Percentiles rank a stretch among this genome's conserved stretches.
Conservation (phyloP, 805 yeast species). For the Metschnikowia borealis region DNA sequence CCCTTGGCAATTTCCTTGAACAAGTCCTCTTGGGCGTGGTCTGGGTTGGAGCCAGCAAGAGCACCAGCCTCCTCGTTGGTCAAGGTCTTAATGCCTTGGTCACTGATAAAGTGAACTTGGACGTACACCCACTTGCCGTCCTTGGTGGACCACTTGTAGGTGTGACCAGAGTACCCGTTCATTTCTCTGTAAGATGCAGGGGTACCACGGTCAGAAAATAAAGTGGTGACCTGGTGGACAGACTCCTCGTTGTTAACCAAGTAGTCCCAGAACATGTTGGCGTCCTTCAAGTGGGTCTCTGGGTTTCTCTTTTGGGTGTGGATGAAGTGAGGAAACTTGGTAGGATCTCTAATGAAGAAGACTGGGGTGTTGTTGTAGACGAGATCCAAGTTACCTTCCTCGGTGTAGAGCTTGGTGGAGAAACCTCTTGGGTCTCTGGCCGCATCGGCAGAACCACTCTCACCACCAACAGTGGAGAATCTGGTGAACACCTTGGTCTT, state of each 20-base stretch:
- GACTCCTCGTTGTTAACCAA: conserved; percentile 70
- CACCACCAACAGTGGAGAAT: conserved; percentile 88
- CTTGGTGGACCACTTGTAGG: conserved; percentile 74
- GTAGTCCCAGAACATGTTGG: conserved; percentile 84
- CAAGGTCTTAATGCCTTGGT: conserved; percentile 55
- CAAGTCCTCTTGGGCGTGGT: conserved; percentile 74
- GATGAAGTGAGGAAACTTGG: conserved; percentile 82
- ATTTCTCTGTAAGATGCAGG: conserved; percentile 71
- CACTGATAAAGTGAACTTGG: conserved; percentile 68
- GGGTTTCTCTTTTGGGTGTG: conserved; percentile 89
- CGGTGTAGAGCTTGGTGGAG: conserved; percentile 74
- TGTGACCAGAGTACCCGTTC: conserved; percentile 84
- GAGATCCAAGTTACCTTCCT: conserved; percentile 80
- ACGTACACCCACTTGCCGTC: conserved; percentile 76
- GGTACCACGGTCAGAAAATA: conserved; percentile 81
- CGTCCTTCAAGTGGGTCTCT: conserved; percentile 70
- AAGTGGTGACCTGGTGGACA: conserved; percentile 65
- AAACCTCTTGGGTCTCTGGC: conserved; percentile 89
- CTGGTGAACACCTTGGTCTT: conserved; percentile 50
- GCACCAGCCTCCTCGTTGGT: conserved; percentile 65
- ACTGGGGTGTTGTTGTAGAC: conserved; percentile 86
- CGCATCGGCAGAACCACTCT: conserved; percentile 74
- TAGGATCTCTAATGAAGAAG: conserved; percentile 79
- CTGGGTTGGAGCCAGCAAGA: conserved; percentile 75
- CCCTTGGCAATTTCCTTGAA: conserved; percentile 75